Base-by-base conservation (phyloP, 225 moss, liverwort and hornwort species). In the Polytrichum commune region DNA sequence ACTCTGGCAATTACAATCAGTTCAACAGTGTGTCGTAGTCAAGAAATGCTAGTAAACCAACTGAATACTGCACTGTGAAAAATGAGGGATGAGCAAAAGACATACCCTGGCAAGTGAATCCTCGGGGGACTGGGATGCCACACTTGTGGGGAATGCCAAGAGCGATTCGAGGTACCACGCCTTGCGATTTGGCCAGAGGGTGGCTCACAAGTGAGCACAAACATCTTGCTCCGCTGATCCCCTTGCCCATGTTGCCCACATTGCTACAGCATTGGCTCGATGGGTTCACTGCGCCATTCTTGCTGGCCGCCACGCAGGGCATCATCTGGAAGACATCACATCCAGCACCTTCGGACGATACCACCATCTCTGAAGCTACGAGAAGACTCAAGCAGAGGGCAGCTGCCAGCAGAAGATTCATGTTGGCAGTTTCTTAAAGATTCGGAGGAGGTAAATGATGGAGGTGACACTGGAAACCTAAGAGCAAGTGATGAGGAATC, bases 341-440 rank as follows among this genome's bases (percentile, higher is more conserved):
- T 57, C 72, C 30, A 9, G 79, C 82, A 1, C 58, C 66, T 19
- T 77, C 1, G 3, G 70, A 62, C 7, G 72, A 20, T 28, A 29
- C 5, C 70, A 60, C 63, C 83, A 60, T 69, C 65, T 72, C 63
- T 1, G 76, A 66, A 1, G 67, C 67, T 63, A 78, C 24, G 20
- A 84, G 72, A 26, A 80, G 26, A 6, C 66, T 28, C 57, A 76
- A 70, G 70, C 71, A 77, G 53, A 77, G 9, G 19, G 65, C 74
- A 18, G 61, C 71, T 1, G 28, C 69, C 1, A 54, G 27, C 2
- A 67, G 74, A 38, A 70, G 63, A 70, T 75, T 81, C 77, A 72
- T 76, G 74, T 18, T n/a, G 27, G 35, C 9, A 35, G 9, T 35
- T 8, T 35, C 8, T 9, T 9, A 35, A 35, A 0, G 35, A 35